Evolutionary conservation across 305 asterid genomes (phyloP).

Genomic region (Solanum chacoense): DNA sequence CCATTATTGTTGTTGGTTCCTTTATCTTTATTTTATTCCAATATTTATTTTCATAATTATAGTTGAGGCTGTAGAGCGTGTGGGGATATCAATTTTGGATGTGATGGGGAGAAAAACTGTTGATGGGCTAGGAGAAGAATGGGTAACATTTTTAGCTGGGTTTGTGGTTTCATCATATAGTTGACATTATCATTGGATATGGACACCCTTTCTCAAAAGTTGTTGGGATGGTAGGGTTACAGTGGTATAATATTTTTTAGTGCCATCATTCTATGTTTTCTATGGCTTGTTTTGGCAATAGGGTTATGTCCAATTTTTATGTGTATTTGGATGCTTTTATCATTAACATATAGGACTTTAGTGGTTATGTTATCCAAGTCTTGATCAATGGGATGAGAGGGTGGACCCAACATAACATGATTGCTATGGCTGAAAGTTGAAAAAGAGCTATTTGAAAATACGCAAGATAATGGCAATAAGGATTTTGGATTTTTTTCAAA

Average conservation of each 20-base stretch:
- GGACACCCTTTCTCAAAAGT: not conserved
- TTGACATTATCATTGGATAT: not conserved
- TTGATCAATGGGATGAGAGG: not conserved
- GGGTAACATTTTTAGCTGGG: not conserved
- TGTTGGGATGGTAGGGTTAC: conserved; percentile 7
- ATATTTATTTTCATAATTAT: not conserved
- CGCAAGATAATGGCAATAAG: not conserved
- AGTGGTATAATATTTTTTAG: not conserved
- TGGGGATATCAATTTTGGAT: conserved; percentile 2
- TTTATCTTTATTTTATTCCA: not conserved
- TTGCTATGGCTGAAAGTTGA: not conserved
- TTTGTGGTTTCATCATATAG: conserved; percentile 2
- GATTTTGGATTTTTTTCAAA: not conserved
- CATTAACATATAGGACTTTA: not conserved
- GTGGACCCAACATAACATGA: not conserved
- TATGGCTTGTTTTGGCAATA: not conserved
- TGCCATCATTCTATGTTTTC: not conserved
- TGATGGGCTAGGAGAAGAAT: not conserved
- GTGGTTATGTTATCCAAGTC: not conserved
- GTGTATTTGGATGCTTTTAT: not conserved
- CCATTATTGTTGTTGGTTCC: not conserved
- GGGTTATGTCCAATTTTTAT: not conserved
- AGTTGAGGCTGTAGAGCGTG: conserved; percentile 12
- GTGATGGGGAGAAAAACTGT: not conserved
- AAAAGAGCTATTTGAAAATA: not conserved